Conservation (phyloP, 768 basidiomycete genomes). For the Kwoniella dejecticola region DNA sequence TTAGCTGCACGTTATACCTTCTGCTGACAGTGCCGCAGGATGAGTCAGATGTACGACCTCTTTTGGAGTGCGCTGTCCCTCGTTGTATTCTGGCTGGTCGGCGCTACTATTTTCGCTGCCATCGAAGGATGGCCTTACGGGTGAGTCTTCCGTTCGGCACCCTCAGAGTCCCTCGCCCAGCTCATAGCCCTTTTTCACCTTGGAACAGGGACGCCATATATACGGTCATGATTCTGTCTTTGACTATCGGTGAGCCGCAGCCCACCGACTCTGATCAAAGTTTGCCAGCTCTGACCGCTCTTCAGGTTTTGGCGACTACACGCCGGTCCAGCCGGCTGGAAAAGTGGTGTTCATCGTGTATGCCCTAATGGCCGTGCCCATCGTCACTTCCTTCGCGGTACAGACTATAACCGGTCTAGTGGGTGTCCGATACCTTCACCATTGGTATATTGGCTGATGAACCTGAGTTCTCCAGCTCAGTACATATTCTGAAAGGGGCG, state of each 20-base stretch:
- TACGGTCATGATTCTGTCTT: constrained; percentile 43
- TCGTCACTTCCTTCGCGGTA: constrained; percentile 55
- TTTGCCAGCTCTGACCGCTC: constrained; percentile 2
- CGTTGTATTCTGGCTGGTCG: constrained; percentile 52
- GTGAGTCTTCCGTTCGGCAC: constrained; percentile 3
- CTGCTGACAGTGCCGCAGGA: constrained; percentile 19
- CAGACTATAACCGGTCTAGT: constrained; percentile 50
- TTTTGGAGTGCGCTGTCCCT: constrained; percentile 44
- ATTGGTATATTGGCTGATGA: constrained; percentile 2
- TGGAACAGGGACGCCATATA: constrained; percentile 44
- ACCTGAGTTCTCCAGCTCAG: constrained; percentile 24
- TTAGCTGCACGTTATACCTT: background rate
- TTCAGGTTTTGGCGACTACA: constrained; percentile 53
- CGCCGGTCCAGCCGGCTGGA: constrained; percentile 42
- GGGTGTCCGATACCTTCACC: constrained; percentile 1
- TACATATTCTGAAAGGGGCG: constrained; percentile 37
- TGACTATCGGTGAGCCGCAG: constrained; percentile 39
- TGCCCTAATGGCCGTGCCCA: constrained; percentile 53
- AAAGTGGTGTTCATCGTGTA: constrained; percentile 54
- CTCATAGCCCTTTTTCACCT: background rate
- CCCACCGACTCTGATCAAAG: background rate
- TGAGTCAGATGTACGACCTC: constrained; percentile 51
- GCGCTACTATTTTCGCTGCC: constrained; percentile 51
- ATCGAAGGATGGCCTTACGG: constrained; percentile 55
- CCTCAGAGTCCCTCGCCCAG: background rate